Evolutionary conservation across 2,329 filamentous ascomycete genomes (phyloP), one percentile per base, ranked within the genome.

Genomic region (Phialemonium atrogriseum): DNA sequence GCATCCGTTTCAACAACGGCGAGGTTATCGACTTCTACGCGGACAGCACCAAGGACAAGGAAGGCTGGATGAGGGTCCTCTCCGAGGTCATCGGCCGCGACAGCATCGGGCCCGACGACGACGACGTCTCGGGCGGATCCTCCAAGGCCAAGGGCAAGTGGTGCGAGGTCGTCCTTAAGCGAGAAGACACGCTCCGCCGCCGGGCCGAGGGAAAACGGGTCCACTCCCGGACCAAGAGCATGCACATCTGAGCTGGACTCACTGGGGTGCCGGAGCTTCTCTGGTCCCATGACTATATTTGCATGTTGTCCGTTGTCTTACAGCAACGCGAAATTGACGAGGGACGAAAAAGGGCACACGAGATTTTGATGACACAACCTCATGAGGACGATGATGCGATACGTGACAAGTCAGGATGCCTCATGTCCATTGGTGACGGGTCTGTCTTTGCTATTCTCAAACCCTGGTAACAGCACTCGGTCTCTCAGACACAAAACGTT

Each of bases 1-100:
- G 91, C 24, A 94, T 98, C 54, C 86, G 89, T 36, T 98, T 98
- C 60, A 93, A 85, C 54, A 98, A 98, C 50, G 91, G 91, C 39
- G 91, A 98, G 61, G 79, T 94, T 41, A 98, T 98, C 52, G 89
- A 96, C 65, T 96, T 96, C 56, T 96, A 98, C 52, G 91, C 89
- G 50, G 89, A 96, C 58, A 88, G 77, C 19, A 74, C 80, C 2
- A 75, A 75, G 23, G 82, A 91, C 51, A 98, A 96, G 62, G 85
- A 94, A 27, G 82, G 78, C 33, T 98, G 91, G 91, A 91, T 98
- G 83, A 79, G 78, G 54, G 82, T 86, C 10, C 74, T 98, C 14
- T 71, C 71, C 4, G 87, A 96, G 25, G 68, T 78, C 32, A 68
- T 76, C 37, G 70, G 73, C 21, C 74, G 75, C 24, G 60, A 67